Conservation (phyloP, 495 filamentous ascomycete genomes). For the Penicillium alfredii region DNA sequence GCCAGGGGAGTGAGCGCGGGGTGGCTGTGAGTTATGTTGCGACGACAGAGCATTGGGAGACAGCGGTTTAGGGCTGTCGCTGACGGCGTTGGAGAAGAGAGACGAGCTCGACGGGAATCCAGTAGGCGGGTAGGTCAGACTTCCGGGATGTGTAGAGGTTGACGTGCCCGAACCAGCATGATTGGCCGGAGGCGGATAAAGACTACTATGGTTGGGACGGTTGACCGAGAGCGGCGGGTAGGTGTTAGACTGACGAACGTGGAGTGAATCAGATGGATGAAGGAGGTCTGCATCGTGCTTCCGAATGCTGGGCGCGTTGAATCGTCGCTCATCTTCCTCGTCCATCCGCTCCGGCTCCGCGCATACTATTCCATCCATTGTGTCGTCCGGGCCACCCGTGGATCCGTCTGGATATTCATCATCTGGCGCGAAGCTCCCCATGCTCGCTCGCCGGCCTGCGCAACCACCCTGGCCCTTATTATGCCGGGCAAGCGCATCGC, state of each 20-base stretch:
- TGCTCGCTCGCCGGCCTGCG: slow-evolving; percentile 80
- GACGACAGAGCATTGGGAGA: slow-evolving; percentile 64
- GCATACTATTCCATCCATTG: slow-evolving; percentile 73
- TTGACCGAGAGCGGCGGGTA: slow-evolving; percentile 66
- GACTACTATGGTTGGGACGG: slow-evolving; percentile 42
- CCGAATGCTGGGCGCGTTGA: slow-evolving; percentile 68
- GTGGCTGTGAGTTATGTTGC: slow-evolving; percentile 47
- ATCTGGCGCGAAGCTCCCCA: slow-evolving; percentile 77
- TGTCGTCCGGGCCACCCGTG: slow-evolving; percentile 53
- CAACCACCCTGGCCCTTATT: slow-evolving; percentile 95
- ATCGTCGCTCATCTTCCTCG: slow-evolving; percentile 54
- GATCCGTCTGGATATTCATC: slow-evolving; percentile 66
- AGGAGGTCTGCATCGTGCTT: slow-evolving; percentile 52
- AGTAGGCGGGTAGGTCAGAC: slow-evolving; percentile 42
- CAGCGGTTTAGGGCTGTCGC: slow-evolving; percentile 80
- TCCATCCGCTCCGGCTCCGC: slow-evolving; percentile 58
- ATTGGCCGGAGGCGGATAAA: slow-evolving; percentile 55
- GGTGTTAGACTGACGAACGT: slow-evolving; percentile 60
- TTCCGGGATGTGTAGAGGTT: slow-evolving; percentile 51
- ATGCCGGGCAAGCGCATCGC: slow-evolving; percentile 89
- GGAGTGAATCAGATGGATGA: slow-evolving; percentile 44
- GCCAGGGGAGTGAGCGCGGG: slow-evolving; percentile 63
- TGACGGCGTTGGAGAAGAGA: slow-evolving; percentile 69
- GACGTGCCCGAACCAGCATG: slow-evolving; percentile 45
- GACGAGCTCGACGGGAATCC: slow-evolving; percentile 43